Percentiles rank a stretch among this genome's conserved stretches.
Conservation (phyloP, 31 red algal genomes). For the Porphyra umbilicalis region DNA sequence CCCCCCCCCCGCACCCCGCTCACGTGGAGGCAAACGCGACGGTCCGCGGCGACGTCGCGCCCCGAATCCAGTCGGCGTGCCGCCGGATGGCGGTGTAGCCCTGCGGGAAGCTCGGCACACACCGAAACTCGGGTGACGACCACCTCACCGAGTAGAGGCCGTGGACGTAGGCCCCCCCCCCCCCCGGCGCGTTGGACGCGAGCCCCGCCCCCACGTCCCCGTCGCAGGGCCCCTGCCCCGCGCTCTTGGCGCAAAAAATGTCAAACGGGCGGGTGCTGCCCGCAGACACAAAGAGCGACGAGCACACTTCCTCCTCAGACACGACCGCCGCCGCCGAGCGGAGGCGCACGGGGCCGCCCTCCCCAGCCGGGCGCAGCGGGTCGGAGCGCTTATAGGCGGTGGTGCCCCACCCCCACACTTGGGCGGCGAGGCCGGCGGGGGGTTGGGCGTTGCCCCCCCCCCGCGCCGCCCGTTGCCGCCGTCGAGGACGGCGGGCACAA, state of each 20-base stretch:
- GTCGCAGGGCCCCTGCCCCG: neutral
- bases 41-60: neutral
- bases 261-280: neutral
- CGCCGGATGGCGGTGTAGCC: neutral
- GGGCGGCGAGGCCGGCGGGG: neutral
- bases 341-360: neutral
- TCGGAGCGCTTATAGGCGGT: neutral
- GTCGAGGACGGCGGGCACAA: neutral
- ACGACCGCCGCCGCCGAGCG: neutral
- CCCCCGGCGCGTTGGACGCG: neutral
- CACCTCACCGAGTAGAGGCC: neutral
- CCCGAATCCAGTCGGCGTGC: neutral
- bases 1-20: neutral
- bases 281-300: neutral
- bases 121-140: neutral
- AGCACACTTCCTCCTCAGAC: neutral
- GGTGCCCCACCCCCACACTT: neutral
- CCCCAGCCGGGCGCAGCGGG: neutral
- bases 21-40: neutral
- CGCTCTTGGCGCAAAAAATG: neutral
- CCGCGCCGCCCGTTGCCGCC: neutral
- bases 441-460: neutral
- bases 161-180: neutral
- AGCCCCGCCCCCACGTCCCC: neutral
- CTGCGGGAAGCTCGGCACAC: neutral